A percentile compares a stretch with the other conserved stretches of the same genome.
phyloP scores from a whole-genome alignment of 768 basidiomycete species.

The Guyanaporus albipodus region DNA sequence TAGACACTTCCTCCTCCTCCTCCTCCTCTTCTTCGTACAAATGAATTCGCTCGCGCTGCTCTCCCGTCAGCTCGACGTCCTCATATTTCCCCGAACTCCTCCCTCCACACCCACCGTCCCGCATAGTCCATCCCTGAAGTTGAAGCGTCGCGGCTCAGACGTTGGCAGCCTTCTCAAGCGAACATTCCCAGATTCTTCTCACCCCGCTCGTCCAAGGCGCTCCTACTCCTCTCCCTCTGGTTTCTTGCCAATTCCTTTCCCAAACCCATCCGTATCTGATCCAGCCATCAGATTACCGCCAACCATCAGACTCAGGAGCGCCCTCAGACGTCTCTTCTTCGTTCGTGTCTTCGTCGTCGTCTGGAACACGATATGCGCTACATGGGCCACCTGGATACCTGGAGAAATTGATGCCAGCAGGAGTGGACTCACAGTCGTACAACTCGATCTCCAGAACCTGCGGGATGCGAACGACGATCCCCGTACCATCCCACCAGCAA shows the following conservation, averaged over 20 bases:
- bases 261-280: slow-evolving; percentile 30
- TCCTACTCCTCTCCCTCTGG: slow-evolving; percentile 63
- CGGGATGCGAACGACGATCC: slow-evolving; percentile 11
- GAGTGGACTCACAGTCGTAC: slow-evolving; percentile 4
- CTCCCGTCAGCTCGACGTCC: slow-evolving; percentile 77
- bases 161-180: slow-evolving; percentile 38
- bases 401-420: slow-evolving; percentile 21
- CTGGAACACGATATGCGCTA: slow-evolving; percentile 65
- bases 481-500: slow-evolving; percentile 18
- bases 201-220: slow-evolving; percentile 43
- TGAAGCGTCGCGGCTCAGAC: slow-evolving; percentile 27
- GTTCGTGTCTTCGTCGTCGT: slow-evolving; percentile 64
- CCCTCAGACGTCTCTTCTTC: slow-evolving; percentile 61
- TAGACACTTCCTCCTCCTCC: background rate
- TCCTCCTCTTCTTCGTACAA: background rate
- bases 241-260: slow-evolving; percentile 38
- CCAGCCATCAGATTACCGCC: slow-evolving; percentile 34
- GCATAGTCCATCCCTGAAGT: slow-evolving; percentile 17
- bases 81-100: slow-evolving; percentile 57
- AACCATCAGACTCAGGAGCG: slow-evolving; percentile 36
- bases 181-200: slow-evolving; percentile 35
- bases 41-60: slow-evolving; percentile 86
- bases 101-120: slow-evolving; percentile 48
- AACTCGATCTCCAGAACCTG: slow-evolving; percentile 6
- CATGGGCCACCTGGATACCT: slow-evolving; percentile 47